Evolutionary conservation across 2,329 filamentous ascomycete species (phyloP).

Genomic region (Penicillium sp.): DNA sequence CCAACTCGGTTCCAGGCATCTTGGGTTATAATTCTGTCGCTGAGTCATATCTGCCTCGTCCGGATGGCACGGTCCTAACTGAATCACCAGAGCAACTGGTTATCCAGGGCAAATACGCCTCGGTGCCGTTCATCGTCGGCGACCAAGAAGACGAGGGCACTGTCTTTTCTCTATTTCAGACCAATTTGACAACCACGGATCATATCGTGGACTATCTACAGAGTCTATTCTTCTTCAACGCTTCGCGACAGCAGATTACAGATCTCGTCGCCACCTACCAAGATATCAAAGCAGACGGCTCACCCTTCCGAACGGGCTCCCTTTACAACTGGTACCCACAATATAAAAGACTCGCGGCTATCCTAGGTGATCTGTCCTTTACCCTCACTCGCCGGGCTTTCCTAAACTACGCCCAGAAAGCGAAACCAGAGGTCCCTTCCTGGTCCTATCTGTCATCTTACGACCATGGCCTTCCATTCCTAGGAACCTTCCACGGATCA

Average conservation of each 20-base stretch:
- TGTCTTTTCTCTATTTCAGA: conserved; percentile 68
- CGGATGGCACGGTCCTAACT: conserved; percentile 64
- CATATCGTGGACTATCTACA: conserved; percentile 63
- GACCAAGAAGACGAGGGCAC: conserved; percentile 81
- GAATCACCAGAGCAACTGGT: conserved; percentile 63
- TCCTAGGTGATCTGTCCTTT: conserved; percentile 74
- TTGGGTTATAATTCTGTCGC: conserved; percentile 67
- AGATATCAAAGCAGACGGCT: conserved; percentile 57
- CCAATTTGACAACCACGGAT: conserved; percentile 63
- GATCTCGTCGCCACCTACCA: conserved; percentile 64
- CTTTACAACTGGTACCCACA: conserved; percentile 73
- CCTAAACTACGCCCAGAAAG: conserved; percentile 50
- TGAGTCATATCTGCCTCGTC: conserved; percentile 71
- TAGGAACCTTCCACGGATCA: conserved; percentile 74
- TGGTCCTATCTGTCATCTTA: conserved; percentile 79
- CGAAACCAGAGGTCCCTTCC: conserved; percentile 59
- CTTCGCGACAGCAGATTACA: conserved; percentile 53
- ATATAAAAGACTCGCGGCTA: conserved; percentile 73
- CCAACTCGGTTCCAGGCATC: conserved; percentile 68
- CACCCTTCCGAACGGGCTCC: conserved; percentile 68
- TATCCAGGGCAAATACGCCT: conserved; percentile 54
- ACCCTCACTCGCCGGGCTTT: conserved; percentile 68
- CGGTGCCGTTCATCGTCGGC: conserved; percentile 66
- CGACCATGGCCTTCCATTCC: conserved; percentile 66
- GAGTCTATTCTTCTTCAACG: conserved; percentile 59